Evolutionary conservation across 1,284 basidiomycete species (phyloP).

Genomic region (Irpex sp.): DNA sequence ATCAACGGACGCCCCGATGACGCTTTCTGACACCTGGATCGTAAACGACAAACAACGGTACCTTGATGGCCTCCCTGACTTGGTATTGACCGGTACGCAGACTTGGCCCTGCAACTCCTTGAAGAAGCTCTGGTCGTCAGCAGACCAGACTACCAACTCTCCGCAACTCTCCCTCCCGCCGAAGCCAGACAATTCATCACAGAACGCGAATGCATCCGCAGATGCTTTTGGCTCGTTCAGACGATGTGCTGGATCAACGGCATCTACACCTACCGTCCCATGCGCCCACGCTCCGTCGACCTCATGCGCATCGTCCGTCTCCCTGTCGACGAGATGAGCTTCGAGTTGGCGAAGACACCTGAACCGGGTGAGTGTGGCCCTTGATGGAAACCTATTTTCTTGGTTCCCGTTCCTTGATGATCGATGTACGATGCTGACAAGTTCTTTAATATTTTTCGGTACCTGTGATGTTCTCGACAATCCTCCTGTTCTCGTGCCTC

Average conservation of each 20-base stretch:
- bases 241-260: conserved; percentile 36
- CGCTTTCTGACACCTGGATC: background rate
- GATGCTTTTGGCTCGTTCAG: conserved; percentile 76
- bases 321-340: conserved; percentile 73
- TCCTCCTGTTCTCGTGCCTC: background rate
- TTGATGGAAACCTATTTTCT: conserved; percentile 1
- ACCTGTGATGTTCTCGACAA: conserved; percentile 1
- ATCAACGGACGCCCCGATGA: conserved; percentile 2
- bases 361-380: conserved; percentile 48
- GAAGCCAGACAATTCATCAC: conserved; percentile 56
- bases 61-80: background rate
- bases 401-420: background rate
- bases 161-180: conserved; percentile 46
- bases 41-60: background rate
- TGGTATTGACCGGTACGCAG: conserved; percentile 29
- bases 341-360: conserved; percentile 62
- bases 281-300: conserved; percentile 35
- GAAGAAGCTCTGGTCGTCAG: conserved; percentile 63
- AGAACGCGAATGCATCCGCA: conserved; percentile 67
- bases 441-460: conserved; percentile 13
- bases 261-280: conserved; percentile 28
- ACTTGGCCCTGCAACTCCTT: conserved; percentile 62
- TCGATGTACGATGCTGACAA: background rate
- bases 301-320: conserved; percentile 51
- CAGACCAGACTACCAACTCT: conserved; percentile 50